Conservation (phyloP, 768 basidiomycete genomes). For the Tricholoma matsutake region DNA sequence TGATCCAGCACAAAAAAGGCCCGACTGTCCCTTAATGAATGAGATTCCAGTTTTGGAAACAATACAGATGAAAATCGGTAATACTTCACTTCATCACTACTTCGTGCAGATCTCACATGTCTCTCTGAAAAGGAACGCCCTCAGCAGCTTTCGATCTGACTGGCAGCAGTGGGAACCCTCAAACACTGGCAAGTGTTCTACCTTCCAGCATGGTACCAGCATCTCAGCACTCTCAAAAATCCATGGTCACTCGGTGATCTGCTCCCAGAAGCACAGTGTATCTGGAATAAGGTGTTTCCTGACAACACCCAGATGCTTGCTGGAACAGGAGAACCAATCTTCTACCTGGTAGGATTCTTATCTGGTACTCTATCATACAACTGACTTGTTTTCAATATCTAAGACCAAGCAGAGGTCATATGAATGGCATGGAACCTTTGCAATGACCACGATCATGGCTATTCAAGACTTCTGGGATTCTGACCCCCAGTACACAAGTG, state of each 20-base stretch:
- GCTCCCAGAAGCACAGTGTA: not conserved
- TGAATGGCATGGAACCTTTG: constrained; percentile 4
- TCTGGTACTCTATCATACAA: not conserved
- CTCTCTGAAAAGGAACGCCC: not conserved
- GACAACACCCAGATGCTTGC: constrained; percentile 1
- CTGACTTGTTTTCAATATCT: not conserved
- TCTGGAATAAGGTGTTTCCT: constrained; percentile 6
- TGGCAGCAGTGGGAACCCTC: not conserved
- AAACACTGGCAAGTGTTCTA: constrained; percentile 1
- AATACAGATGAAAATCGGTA: not conserved
- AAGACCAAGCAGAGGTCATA: constrained; percentile 4
- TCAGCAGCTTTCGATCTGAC: not conserved
- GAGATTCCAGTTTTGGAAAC: not conserved
- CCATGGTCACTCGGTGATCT: constrained; percentile 3
- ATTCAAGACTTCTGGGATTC: constrained; percentile 3
- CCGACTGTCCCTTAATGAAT: not conserved
- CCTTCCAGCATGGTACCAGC: constrained; percentile 3
- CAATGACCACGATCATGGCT: not conserved
- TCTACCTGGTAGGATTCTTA: constrained; percentile 1
- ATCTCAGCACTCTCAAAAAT: constrained; percentile 2
- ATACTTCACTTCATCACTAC: not conserved
- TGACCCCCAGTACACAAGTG: not conserved
- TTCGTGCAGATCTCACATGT: not conserved
- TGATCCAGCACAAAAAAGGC: not conserved
- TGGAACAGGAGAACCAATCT: constrained; percentile 1